Base-by-base conservation (phyloP, 2,329 filamentous ascomycete species). In the Waltergamsia citrina region DNA sequence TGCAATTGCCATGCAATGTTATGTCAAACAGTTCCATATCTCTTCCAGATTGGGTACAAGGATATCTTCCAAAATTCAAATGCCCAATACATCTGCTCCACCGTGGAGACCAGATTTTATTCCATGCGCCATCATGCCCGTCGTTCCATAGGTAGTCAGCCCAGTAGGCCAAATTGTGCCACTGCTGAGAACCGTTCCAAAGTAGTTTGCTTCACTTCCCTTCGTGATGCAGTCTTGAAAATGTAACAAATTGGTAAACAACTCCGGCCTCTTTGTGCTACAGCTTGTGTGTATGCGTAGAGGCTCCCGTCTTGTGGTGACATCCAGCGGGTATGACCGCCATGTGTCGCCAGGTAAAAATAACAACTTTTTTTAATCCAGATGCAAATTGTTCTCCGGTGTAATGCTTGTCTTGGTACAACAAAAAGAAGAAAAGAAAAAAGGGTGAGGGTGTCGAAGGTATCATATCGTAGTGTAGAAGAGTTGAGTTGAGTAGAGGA, bases 21-120 rank as follows among this genome's bases (percentile, higher is more conserved):
- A 34, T 34, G 32, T 24, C n/a, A n/a, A 17, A 34, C 32, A 28
- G 16, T 34, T 11, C 21, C 16, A 12, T 19, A 15, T 18, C 15
- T n/a, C 15, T 12, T n/a, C 18, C 10, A 33, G 12, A 24, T n/a
- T 16, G 18, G 16, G 15, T 18, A 12, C 16, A 24, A n/a, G 20
- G 22, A 26, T 26, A 26, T 34, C 16, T 20, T 34, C 20, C 25
- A 22, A 34, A 34, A 34, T n/a, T 18, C 16, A 10, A 32, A 27
- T 27, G 11, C 8, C 25, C 32, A n/a, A 10, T 34, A 21, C 11
- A 19, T 11, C 32, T 21, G n/a, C 16, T 17, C 22, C 16, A 18
- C 23, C 22, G 8, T 19, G 19, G 29, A 19, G 17, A 6, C 11
- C 12, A 19, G 14, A n/a, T 11, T 9, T 16, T 18, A 20, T 21